These are phyloP conservation scores for Reutealis trisperma DNA, from an alignment of 345 rosid genomes.

Conservation along the genomic window DNA sequence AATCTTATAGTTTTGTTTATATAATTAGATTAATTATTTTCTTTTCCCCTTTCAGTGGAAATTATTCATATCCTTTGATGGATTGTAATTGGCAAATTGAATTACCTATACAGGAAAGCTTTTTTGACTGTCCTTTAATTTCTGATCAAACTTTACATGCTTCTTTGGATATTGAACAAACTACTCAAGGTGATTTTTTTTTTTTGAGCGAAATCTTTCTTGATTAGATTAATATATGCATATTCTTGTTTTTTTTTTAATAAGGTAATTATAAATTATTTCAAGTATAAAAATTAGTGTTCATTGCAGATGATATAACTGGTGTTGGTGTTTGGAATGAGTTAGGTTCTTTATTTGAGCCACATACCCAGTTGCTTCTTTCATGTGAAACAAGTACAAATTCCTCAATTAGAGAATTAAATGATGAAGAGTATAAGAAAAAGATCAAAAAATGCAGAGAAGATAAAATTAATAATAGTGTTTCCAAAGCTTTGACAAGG, in stretches of 20 bases:
- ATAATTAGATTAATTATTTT: neutral
- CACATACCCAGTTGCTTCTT: neutral
- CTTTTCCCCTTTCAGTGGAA: conserved; percentile 4
- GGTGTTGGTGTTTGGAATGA: conserved; percentile 38
- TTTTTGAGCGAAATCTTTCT: neutral
- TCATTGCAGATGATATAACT: conserved; percentile 12
- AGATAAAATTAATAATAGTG: neutral
- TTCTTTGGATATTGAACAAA: conserved; percentile 28
- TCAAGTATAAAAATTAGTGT: neutral
- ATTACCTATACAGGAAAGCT: conserved; percentile 24
- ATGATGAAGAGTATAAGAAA: conserved; percentile 15
- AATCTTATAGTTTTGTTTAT: too few species aligned
- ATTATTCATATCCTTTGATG: conserved; percentile 1
- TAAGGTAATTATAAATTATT: too few species aligned
- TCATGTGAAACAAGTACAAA: neutral
- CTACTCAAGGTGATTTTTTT: conserved; percentile 32
- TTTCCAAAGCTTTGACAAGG: conserved; percentile 34
- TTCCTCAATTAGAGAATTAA: conserved; percentile 7
- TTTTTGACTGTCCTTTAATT: conserved; percentile 25
- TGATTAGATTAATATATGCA: conserved; percentile 1
- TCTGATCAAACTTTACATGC: conserved; percentile 14
- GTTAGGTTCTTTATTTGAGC: conserved; percentile 22
- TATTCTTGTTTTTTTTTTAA: too few species aligned
- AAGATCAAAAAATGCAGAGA: conserved; percentile 8
- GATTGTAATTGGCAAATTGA: conserved; percentile 31